These are phyloP conservation scores for Phytophthora melonis DNA, from an alignment of 352 stramenopile species.

Conservation along the genomic window DNA sequence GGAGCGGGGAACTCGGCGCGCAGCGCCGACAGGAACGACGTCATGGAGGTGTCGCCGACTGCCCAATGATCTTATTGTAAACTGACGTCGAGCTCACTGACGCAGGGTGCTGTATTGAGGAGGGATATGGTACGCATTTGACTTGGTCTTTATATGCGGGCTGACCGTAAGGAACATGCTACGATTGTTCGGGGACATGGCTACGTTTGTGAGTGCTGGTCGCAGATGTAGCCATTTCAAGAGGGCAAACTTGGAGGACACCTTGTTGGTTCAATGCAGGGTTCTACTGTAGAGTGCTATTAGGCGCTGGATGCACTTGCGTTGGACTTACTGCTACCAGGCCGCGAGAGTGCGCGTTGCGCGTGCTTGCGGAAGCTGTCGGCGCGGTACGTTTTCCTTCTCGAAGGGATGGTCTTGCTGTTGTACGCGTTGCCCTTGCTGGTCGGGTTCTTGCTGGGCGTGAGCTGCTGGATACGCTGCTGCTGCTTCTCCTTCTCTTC, in stretches of 20 bases:
- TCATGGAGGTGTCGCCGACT: slow-evolving; percentile 21
- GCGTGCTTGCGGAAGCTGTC: slow-evolving; percentile 54
- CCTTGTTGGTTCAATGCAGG: background rate
- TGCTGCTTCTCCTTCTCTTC: slow-evolving; percentile 76
- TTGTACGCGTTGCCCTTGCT: slow-evolving; percentile 47
- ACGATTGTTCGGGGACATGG: slow-evolving; percentile 16
- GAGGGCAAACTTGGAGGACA: background rate
- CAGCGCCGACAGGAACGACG: slow-evolving; percentile 44
- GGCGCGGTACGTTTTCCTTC: slow-evolving; percentile 64
- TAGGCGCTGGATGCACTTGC: slow-evolving; percentile 39
- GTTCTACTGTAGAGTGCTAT: background rate
- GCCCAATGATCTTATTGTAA: slow-evolving; percentile 25
- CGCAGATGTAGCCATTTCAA: background rate
- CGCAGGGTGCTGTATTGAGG: slow-evolving; percentile 26
- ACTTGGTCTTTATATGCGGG: slow-evolving; percentile 10
- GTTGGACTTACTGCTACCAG: slow-evolving; percentile 30
- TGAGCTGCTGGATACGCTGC: slow-evolving; percentile 62
- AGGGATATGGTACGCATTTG: background rate
- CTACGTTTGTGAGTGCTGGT: slow-evolving; percentile 28
- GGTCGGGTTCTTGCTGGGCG: slow-evolving; percentile 39
- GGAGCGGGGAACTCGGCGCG: slow-evolving; percentile 36
- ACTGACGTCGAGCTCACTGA: background rate
- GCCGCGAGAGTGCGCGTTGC: slow-evolving; percentile 37
- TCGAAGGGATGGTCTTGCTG: slow-evolving; percentile 54
- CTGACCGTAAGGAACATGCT: slow-evolving; percentile 19